These are phyloP conservation scores for Phytophthora pluvialis DNA, from an alignment of 352 stramenopile species.

Conservation along the genomic window DNA sequence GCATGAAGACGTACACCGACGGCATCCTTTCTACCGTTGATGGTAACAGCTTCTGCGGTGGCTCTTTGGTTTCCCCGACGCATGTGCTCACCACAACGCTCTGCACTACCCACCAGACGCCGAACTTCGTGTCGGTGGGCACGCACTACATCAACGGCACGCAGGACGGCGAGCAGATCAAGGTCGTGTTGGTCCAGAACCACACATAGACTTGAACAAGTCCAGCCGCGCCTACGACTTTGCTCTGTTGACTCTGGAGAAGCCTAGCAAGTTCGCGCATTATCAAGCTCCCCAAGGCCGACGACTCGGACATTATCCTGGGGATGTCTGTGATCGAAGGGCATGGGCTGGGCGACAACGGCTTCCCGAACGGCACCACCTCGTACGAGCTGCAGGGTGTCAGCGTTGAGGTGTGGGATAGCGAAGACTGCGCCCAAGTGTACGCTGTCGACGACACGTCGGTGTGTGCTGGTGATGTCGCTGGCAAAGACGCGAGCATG, in stretches of 20 bases:
- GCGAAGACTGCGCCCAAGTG: slow-evolving; percentile 36
- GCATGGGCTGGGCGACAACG: slow-evolving; percentile 41
- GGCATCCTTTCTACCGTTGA: slow-evolving; percentile 17
- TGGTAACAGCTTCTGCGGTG: slow-evolving; percentile 21
- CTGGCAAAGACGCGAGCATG: slow-evolving; percentile 36
- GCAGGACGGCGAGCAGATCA: slow-evolving; percentile 48
- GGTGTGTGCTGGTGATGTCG: slow-evolving; percentile 49
- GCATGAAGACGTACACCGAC: slow-evolving; percentile 41
- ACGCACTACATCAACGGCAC: slow-evolving; percentile 54
- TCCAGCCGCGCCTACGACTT: slow-evolving; percentile 38
- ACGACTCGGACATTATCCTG: slow-evolving; percentile 31
- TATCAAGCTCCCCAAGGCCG: slow-evolving; percentile 32
- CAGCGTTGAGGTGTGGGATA: slow-evolving; percentile 38
- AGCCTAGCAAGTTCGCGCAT: slow-evolving; percentile 38
- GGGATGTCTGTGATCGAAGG: slow-evolving; percentile 35
- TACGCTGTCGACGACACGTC: slow-evolving; percentile 38
- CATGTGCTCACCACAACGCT: slow-evolving; percentile 38
- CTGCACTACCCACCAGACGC: slow-evolving; percentile 24
- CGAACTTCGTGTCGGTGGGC: slow-evolving; percentile 32
- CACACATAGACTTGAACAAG: slow-evolving; percentile 6
- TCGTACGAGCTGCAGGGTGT: slow-evolving; percentile 42
- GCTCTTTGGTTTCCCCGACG: slow-evolving; percentile 45
- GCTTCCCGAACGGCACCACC: slow-evolving; percentile 23
- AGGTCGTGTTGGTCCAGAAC: slow-evolving; percentile 36
- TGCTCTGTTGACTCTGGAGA: slow-evolving; percentile 50